Conservation (phyloP, 352 stramenopile species). For the Plasmopara muralis region DNA sequence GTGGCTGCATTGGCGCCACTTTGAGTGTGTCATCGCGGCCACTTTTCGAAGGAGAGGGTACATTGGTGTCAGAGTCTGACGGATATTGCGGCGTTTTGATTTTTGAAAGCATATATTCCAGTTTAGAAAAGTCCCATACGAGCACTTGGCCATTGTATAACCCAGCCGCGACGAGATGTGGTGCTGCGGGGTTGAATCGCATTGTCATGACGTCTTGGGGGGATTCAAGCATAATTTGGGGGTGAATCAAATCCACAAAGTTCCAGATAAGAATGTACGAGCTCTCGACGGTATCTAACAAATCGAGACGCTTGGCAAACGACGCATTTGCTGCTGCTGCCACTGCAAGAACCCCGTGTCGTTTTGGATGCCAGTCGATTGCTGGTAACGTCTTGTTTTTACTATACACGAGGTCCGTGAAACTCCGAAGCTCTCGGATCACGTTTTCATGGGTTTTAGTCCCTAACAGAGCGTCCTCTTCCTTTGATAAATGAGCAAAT, state of each 20-base stretch:
- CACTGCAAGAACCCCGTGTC: slow-evolving; percentile 84
- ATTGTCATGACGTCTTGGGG: slow-evolving; percentile 87
- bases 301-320: slow-evolving; percentile 65
- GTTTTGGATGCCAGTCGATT: slow-evolving; percentile 89
- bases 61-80: slow-evolving; percentile 1
- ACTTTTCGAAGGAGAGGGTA: too few relatives aligned
- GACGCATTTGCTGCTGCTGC: slow-evolving; percentile 79
- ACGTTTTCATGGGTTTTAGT: slow-evolving; percentile 84
- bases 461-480: slow-evolving; percentile 45
- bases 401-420: slow-evolving; percentile 91
- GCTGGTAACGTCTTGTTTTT: slow-evolving; percentile 87
- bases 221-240: slow-evolving; percentile 88
- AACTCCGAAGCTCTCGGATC: slow-evolving; percentile 89
- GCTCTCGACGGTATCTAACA: slow-evolving; percentile 68
- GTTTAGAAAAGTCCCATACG: slow-evolving; percentile 87
- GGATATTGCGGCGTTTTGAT: slow-evolving; percentile 39
- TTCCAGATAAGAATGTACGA: slow-evolving; percentile 93
- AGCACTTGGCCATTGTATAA: slow-evolving; percentile 87
- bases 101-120: slow-evolving; percentile 57
- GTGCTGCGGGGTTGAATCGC: slow-evolving; percentile 84
- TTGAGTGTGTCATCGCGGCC: slow-evolving; percentile 32
- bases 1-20: slow-evolving; percentile 57
- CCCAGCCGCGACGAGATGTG: slow-evolving; percentile 73
- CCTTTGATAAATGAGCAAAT: slow-evolving; percentile 60
- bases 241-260: slow-evolving; percentile 92